Conservation (phyloP, 2,329 filamentous ascomycete species). For the Colletotrichum tabaci region DNA sequence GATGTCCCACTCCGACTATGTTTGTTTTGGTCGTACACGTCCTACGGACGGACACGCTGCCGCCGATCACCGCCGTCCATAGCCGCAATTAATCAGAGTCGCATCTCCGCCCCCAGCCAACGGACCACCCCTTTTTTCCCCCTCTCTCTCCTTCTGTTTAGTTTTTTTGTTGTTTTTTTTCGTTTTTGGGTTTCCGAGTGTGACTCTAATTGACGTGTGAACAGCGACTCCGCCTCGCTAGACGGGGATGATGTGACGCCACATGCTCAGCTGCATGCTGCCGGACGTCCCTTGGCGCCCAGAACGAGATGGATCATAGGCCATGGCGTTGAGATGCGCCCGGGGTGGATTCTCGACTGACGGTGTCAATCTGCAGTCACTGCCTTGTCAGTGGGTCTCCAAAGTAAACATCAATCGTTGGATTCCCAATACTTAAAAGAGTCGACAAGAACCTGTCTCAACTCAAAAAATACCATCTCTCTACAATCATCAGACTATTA, state of each 20-base stretch:
- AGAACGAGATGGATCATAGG: not conserved
- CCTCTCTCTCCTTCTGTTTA: no score
- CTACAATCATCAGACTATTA: not conserved
- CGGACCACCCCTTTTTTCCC: no score
- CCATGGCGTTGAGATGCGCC: not conserved
- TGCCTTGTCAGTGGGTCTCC: not conserved
- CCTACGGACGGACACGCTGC: not conserved
- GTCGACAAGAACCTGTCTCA: not conserved
- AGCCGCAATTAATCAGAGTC: not conserved
- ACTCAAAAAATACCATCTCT: not conserved
- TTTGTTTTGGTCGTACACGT: no score
- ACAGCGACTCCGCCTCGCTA: slow-evolving; percentile 3
- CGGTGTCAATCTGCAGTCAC: not conserved
- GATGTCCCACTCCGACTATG: not conserved
- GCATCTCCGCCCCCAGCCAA: not conserved
- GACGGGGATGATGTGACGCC: slow-evolving; percentile 14
- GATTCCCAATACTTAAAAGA: not conserved
- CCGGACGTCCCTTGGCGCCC: slow-evolving; percentile 12
- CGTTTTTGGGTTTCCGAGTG: not conserved
- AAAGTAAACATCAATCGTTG: slow-evolving; percentile 1
- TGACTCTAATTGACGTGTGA: slow-evolving; percentile 13
- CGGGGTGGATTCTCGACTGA: not conserved
- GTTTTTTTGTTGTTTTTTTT: no score
- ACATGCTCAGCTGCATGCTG: slow-evolving; percentile 21
- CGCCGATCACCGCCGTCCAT: not conserved